These are phyloP conservation scores for Podila clonocystis DNA, from an alignment of 192 early-diverging fungal genomes.

Conservation along the genomic window DNA sequence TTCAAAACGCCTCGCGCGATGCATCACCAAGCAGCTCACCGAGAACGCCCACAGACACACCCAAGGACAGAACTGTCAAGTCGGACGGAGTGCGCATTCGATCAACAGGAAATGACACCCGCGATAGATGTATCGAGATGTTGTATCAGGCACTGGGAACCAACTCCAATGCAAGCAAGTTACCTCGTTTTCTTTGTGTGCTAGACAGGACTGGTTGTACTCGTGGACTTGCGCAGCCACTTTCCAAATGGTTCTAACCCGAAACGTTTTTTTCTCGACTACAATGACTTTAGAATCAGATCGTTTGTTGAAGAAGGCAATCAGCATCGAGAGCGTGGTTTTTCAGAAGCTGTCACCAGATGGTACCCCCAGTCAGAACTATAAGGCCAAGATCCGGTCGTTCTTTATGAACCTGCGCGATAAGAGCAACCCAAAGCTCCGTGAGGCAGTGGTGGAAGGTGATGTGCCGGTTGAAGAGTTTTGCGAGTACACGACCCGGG, in stretches of 20 bases:
- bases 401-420: conserved; percentile 81
- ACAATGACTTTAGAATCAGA: conserved; percentile 55
- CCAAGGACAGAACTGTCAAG: conserved; percentile 65
- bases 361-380: conserved; percentile 59
- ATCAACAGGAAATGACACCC: conserved; percentile 67
- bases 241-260: conserved; percentile 46
- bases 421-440: conserved; percentile 81
- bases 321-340: conserved; percentile 69
- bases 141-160: conserved; percentile 81
- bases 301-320: conserved; percentile 61
- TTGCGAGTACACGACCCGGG: conserved; percentile 67
- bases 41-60: conserved; percentile 53
- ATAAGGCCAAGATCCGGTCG: conserved; percentile 81
- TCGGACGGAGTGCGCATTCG: conserved; percentile 63
- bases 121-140: conserved; percentile 85
- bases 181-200: neutral
- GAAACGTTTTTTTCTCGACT: neutral
- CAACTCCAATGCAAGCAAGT: conserved; percentile 62
- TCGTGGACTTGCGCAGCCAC: neutral
- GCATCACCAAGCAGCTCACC: conserved; percentile 44
- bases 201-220: neutral
- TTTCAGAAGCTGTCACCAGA: conserved; percentile 60
- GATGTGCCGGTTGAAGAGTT: conserved; percentile 71
- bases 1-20: conserved; percentile 15
- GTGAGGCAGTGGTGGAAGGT: conserved; percentile 73